Evolutionary conservation across 495 filamentous ascomycete species (phyloP).

Genomic region (Aspergillus campestris): DNA sequence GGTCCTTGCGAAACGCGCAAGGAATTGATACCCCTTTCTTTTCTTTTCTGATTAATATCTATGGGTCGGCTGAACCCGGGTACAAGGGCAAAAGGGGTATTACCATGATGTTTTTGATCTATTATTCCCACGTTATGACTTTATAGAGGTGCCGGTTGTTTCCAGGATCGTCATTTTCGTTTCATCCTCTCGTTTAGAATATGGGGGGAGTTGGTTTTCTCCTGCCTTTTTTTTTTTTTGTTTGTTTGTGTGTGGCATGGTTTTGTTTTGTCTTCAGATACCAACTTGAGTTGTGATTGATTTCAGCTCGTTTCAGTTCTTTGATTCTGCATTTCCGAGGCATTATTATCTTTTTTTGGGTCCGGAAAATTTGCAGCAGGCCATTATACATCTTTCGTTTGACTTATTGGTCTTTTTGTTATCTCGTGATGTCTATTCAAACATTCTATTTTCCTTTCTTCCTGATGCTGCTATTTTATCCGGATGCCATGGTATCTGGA

Average conservation of each 20-base stretch:
- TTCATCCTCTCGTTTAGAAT: constrained; percentile 20
- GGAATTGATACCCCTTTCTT: constrained; percentile 27
- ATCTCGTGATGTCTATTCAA: constrained; percentile 8
- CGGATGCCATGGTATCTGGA: too few species aligned
- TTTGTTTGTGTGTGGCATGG: constrained; percentile 28
- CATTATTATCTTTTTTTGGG: not conserved
- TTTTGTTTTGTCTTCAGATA: constrained; percentile 20
- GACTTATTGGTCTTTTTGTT: constrained; percentile 6
- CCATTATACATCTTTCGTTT: constrained; percentile 16
- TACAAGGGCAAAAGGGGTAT: constrained; percentile 17
- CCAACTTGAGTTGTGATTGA: constrained; percentile 21
- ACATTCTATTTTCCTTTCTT: constrained; percentile 5
- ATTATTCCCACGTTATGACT: constrained; percentile 27
- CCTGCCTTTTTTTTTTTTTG: constrained; percentile 18
- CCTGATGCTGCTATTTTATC: constrained; percentile 2
- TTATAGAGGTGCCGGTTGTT: constrained; percentile 42
- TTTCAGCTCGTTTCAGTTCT: constrained; percentile 8
- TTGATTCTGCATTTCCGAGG: constrained; percentile 13
- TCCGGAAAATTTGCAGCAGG: constrained; percentile 13
- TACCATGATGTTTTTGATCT: constrained; percentile 17
- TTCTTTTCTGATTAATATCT: constrained; percentile 6
- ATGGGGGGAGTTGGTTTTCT: constrained; percentile 12
- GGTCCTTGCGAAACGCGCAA: constrained; percentile 16
- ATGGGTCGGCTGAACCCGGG: constrained; percentile 20
- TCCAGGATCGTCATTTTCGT: constrained; percentile 23